These are phyloP conservation scores for Aeminium ludgeri DNA, from an alignment of 495 filamentous ascomycete species.

Conservation along the genomic window DNA sequence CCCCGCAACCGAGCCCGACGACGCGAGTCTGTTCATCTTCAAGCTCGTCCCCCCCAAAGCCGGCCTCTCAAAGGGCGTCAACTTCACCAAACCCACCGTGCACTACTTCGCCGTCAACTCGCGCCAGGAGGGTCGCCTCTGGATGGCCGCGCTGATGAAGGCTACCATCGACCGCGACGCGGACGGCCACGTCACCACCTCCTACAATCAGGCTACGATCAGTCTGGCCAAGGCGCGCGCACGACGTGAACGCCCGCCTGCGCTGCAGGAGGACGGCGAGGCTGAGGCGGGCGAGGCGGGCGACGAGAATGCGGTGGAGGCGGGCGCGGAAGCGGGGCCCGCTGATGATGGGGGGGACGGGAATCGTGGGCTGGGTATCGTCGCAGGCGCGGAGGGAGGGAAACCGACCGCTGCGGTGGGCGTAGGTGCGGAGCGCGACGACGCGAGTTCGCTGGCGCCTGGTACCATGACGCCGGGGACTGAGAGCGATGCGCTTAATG, in stretches of 20 bases:
- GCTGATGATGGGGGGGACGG: neutral
- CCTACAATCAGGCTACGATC: constrained; percentile 91
- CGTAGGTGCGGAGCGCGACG: neutral
- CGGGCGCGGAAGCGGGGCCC: too few relatives aligned
- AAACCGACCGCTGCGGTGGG: neutral
- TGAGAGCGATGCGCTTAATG: neutral
- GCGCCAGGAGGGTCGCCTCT: constrained; percentile 68
- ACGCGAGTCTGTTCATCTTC: constrained; percentile 70
- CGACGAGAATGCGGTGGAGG: constrained; percentile 3
- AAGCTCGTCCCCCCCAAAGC: constrained; percentile 85
- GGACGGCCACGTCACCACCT: constrained; percentile 55
- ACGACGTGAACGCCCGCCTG: constrained; percentile 75
- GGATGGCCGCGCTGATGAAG: constrained; percentile 99
- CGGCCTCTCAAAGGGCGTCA: constrained; percentile 78
- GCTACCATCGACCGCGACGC: constrained; percentile 95
- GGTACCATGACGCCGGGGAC: neutral
- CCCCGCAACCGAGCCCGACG: constrained; percentile 14
- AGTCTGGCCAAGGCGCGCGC: constrained; percentile 66
- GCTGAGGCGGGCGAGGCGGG: constrained; percentile 3
- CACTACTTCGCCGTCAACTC: constrained; percentile 97
- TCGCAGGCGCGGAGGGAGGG: neutral
- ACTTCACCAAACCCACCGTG: constrained; percentile 89
- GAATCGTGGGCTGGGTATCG: constrained; percentile 2
- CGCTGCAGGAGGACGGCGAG: constrained; percentile 52
- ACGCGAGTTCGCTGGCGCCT: neutral